Percentiles rank a stretch among this genome's conserved stretches.
phyloP scores from a whole-genome alignment of 345 rosid genomes.

The Murraya paniculata region DNA sequence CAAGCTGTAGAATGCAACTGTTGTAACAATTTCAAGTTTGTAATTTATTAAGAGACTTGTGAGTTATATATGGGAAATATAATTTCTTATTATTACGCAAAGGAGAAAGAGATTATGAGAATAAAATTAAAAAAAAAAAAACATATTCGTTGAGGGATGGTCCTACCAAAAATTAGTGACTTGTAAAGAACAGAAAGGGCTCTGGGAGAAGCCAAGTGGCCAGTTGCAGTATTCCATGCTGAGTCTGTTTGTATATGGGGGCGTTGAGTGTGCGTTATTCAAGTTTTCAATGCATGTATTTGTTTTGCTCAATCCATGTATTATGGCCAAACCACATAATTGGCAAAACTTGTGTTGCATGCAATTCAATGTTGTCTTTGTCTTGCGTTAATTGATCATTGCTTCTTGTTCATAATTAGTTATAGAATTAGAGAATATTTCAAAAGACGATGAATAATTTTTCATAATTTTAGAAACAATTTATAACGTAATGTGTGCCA shows the following conservation, averaged over 20 bases:
- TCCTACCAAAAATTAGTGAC: not conserved
- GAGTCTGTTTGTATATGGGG: not conserved
- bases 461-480: too few species aligned
- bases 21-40: not conserved
- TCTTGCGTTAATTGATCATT: too few species aligned
- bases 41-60: not conserved
- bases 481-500: too few species aligned
- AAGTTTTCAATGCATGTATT: not conserved
- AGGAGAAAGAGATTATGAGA: not conserved
- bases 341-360: too few species aligned
- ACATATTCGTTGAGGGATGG: not conserved
- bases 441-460: too few species aligned
- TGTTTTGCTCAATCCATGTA: not conserved
- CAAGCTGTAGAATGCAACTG: slow-evolving; percentile 6
- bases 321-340: too few species aligned
- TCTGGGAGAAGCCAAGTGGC: not conserved
- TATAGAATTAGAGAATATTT: too few species aligned
- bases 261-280: not conserved
- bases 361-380: too few species aligned
- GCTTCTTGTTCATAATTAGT: too few species aligned
- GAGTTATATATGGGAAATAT: too few species aligned
- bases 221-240: not conserved
- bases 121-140: not conserved
- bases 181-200: not conserved
- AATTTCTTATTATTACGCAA: too few species aligned